A percentile compares a stretch with the other conserved stretches of the same genome.
Conservation (phyloP, 306 rosid genomes). For the Quercus suber region DNA sequence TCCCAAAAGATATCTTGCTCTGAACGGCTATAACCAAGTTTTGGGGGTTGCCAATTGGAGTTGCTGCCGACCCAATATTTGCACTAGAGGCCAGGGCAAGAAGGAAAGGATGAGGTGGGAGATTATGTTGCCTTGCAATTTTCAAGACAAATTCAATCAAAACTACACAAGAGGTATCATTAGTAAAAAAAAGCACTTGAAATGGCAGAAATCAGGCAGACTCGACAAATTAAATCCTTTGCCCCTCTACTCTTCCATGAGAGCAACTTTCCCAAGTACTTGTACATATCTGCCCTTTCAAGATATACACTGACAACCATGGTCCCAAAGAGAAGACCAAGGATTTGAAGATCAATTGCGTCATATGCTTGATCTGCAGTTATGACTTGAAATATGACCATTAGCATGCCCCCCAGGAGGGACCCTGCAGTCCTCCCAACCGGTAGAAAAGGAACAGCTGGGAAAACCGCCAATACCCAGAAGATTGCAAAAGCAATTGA, state of each 20-base stretch:
- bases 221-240: constrained; percentile 71
- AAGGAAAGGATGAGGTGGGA: constrained; percentile 85
- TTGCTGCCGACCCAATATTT: constrained; percentile 85
- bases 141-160: constrained; percentile 83
- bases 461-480: constrained; percentile 90
- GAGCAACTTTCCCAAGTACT: constrained; percentile 73
- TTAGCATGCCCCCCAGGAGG: constrained; percentile 84
- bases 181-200: constrained; percentile 83
- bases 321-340: constrained; percentile 93
- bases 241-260: constrained; percentile 86
- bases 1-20: constrained; percentile 66
- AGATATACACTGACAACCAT: constrained; percentile 94
- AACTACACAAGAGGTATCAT: constrained; percentile 87
- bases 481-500: constrained; percentile 72
- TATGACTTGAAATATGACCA: constrained; percentile 65
- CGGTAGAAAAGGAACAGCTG: constrained; percentile 84
- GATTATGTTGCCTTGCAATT: constrained; percentile 75
- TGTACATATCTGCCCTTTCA: constrained; percentile 92
- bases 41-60: constrained; percentile 90
- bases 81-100: constrained; percentile 96
- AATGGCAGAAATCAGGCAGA: constrained; percentile 78
- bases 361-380: constrained; percentile 72
- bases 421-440: constrained; percentile 94
- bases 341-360: constrained; percentile 77
- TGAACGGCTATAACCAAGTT: constrained; percentile 79